Percentiles rank a stretch among this genome's conserved stretches.
Evolutionary conservation across 2,329 filamentous ascomycete species (phyloP).

Genomic region (Fusarium equiseti): DNA sequence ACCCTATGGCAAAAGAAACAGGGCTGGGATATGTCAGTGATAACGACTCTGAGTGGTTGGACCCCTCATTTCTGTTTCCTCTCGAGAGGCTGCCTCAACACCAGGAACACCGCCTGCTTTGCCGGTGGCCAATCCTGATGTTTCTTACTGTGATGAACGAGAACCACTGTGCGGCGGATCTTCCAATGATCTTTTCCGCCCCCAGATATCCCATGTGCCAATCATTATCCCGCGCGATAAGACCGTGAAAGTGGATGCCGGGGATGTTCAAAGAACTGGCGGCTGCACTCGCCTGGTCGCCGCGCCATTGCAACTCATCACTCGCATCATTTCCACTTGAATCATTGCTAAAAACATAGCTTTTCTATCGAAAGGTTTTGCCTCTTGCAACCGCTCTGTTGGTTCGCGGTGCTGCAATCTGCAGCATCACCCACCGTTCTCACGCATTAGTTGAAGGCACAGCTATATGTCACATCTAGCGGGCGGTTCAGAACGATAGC

Average conservation of each 20-base stretch:
- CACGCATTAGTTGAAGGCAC: constrained; percentile 9
- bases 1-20: not conserved
- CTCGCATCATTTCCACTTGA: constrained; percentile 28
- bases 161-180: not conserved
- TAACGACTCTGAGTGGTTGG: constrained; percentile 29
- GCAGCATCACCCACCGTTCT: constrained; percentile 10
- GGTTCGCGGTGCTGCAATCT: not conserved
- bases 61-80: constrained; percentile 15
- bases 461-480: constrained; percentile 13
- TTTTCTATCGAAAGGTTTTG: not conserved
- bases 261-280: constrained; percentile 1
- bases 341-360: not conserved
- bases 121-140: constrained; percentile 2
- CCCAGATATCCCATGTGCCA: not conserved
- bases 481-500: constrained; percentile 1
- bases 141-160: not conserved
- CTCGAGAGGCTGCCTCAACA: constrained; percentile 5
- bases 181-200: constrained; percentile 4
- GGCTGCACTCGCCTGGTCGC: constrained; percentile 15
- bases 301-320: constrained; percentile 37
- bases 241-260: not conserved
- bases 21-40: constrained; percentile 24
- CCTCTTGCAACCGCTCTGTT: not conserved
- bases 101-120: constrained; percentile 16
- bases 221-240: not conserved